Conservation (phyloP, 345 rosid species). For the Eutrema heterophyllum region DNA sequence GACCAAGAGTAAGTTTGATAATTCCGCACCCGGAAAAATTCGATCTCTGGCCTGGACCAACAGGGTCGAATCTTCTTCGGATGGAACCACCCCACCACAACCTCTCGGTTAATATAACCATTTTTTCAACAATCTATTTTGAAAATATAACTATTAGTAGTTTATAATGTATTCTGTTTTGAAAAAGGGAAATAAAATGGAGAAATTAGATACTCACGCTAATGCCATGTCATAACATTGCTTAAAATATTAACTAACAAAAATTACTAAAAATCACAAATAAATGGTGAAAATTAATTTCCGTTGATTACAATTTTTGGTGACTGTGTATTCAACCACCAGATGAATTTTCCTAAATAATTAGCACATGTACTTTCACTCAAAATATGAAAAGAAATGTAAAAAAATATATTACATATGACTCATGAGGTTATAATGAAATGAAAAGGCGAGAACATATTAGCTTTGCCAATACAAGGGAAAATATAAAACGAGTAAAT, state of each 20-base stretch:
- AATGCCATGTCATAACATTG: background rate
- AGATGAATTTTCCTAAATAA: background rate
- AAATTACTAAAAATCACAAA: no score
- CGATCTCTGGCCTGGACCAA: no score
- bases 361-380: background rate
- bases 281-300: background rate
- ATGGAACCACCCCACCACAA: no score
- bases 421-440: background rate
- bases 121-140: no score
- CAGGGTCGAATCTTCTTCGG: no score
- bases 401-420: background rate
- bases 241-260: no score
- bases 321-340: background rate
- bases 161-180: background rate
- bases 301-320: background rate
- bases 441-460: background rate
- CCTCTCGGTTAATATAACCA: no score
- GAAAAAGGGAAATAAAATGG: background rate
- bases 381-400: background rate
- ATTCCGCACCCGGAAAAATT: no score
- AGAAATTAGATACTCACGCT: background rate
- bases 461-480: background rate
- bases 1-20: no score
- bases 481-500: background rate
- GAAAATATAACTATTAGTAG: no score